phyloP scores from a whole-genome alignment of 345 rosid species.

The Acer campestre region DNA sequence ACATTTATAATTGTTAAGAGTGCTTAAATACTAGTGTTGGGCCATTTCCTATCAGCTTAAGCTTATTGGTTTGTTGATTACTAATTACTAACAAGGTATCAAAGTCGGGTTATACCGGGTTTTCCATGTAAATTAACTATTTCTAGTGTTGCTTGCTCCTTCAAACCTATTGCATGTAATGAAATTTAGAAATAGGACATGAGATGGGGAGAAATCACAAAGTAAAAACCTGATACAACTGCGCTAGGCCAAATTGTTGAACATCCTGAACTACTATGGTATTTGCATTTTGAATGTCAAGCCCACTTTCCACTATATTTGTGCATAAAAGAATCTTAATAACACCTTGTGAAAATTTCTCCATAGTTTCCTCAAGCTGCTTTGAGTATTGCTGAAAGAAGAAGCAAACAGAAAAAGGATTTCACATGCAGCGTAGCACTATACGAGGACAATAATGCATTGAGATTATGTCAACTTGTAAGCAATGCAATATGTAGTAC shows the following conservation, averaged over 20 bases:
- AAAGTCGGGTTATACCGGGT: too few species aligned
- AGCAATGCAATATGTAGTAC: not conserved
- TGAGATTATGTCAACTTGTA: not conserved
- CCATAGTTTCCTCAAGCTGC: slow-evolving; percentile 94
- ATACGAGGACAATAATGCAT: not conserved
- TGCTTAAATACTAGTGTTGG: too few species aligned
- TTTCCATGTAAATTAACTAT: not conserved
- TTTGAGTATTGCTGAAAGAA: slow-evolving; percentile 79
- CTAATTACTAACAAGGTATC: too few species aligned
- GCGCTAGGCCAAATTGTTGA: slow-evolving; percentile 93
- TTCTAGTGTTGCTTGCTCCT: slow-evolving; percentile 12
- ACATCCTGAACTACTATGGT: slow-evolving; percentile 96
- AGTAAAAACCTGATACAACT: slow-evolving; percentile 79
- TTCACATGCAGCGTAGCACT: not conserved
- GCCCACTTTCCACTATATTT: slow-evolving; percentile 96
- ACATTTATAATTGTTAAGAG: not conserved
- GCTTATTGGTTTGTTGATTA: too few species aligned
- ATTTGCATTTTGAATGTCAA: slow-evolving; percentile 95
- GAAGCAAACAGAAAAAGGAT: slow-evolving; percentile 23
- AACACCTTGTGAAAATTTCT: slow-evolving; percentile 80
- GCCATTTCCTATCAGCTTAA: too few species aligned
- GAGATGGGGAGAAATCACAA: slow-evolving; percentile 20
- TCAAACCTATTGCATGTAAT: not conserved
- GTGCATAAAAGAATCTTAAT: slow-evolving; percentile 85
- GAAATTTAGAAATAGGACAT: not conserved